These are phyloP conservation scores for Nakaseomyces bracarensis DNA, from an alignment of 1,139 yeast species.

Conservation along the genomic window DNA sequence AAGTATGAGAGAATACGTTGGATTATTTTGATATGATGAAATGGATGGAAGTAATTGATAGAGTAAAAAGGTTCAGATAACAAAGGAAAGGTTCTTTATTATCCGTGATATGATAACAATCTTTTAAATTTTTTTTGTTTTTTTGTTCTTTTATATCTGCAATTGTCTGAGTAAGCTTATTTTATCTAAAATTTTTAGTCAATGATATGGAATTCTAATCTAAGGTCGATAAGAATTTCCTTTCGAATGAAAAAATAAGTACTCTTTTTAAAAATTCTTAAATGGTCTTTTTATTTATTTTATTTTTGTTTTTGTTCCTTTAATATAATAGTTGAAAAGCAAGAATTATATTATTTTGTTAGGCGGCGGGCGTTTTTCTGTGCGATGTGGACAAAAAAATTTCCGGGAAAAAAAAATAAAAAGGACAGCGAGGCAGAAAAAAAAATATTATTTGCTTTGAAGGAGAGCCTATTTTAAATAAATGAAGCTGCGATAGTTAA, in stretches of 20 bases:
- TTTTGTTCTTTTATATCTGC: not conserved
- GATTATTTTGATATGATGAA: not conserved
- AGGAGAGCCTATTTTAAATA: not conserved
- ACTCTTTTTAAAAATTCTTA: not conserved
- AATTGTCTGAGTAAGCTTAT: not conserved
- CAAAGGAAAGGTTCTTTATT: not conserved
- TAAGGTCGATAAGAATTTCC: not conserved
- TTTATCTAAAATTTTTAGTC: too few species aligned
- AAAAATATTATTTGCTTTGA: not conserved
- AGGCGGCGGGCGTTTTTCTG: not conserved
- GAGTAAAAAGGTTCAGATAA: not conserved
- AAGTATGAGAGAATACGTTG: not conserved
- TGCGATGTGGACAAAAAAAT: not conserved
- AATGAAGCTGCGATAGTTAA: not conserved
- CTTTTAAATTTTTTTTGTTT: not conserved
- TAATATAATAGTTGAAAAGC: not conserved
- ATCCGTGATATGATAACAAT: not conserved
- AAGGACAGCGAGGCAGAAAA: slow-evolving; percentile 4
- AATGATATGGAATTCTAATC: not conserved
- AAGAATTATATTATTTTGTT: too few species aligned
- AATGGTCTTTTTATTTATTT: too few species aligned
- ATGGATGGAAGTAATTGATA: not conserved
- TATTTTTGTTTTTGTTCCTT: not conserved
- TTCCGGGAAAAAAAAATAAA: not conserved
- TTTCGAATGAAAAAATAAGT: not conserved